Evolutionary conservation across 306 rosid genomes (phyloP), one percentile per base, ranked within the genome.

Genomic region (Prunus mira): DNA sequence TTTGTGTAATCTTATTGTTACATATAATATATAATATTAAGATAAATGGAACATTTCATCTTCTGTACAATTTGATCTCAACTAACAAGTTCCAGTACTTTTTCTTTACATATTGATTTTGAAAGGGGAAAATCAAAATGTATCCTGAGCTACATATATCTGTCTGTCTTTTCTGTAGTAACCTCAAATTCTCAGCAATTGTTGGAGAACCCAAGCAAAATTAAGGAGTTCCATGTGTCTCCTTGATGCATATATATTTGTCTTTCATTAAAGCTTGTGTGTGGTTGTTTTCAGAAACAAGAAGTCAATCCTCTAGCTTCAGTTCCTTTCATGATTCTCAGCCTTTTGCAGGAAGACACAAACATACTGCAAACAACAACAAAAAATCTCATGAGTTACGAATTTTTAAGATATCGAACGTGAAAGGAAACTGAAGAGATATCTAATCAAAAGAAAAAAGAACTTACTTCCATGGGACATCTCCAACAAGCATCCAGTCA

Each of bases 401-500:
- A 46, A 15, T 45, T 46, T 45, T 46, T 25, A 27, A 67, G 38
- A 70, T 27, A 51, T 18, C 18, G 3, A 57, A 22, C 12, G 8
- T 0, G 63, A 14, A 10, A 10, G 22, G 54, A 67, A 67, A 69
- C 41, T 5, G 57, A 34, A 3, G 17, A 58, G 55, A 22, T 19
- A 17, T 30, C 18, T 60, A 28, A 15, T 13, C 20, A 19, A 4
- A 75, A 34, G 43, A 38, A 18, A 1, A 20, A 20, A 60, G 1
- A 18, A 88, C 97, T 82, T 84, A 88, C 93, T 85, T 64, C 97
- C 98, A 91, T 72, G 98, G 97, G 77, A 93, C 98, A 77, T 93
- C 98, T 87, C 98, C 98, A 73, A 89, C 96, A 11, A 93, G 82
- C 98, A 91, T 93, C 97, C 98, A 93, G 43, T 93, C 98, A 60